Percentiles rank a stretch among this genome's conserved stretches.
Evolutionary conservation across 2,329 filamentous ascomycete genomes (phyloP).

Genomic region (Aspergillus sp.): DNA sequence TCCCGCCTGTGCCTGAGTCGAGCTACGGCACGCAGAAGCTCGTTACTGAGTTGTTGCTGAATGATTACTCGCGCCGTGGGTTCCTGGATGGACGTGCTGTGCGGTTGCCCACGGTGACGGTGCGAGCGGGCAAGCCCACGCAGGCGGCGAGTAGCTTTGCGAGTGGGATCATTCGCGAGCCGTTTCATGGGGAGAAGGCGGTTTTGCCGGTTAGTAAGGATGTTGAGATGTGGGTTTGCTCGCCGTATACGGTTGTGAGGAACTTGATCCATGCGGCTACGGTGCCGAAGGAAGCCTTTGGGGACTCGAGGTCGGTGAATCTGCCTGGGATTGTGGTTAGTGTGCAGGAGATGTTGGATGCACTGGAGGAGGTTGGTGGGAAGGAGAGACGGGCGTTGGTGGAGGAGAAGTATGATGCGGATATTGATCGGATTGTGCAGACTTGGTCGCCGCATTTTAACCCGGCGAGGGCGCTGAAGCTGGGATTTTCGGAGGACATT

Average conservation of each 20-base stretch:
- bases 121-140: slow-evolving; percentile 52
- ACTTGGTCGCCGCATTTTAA: slow-evolving; percentile 62
- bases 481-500: slow-evolving; percentile 48
- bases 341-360: slow-evolving; percentile 62
- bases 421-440: slow-evolving; percentile 57
- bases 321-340: slow-evolving; percentile 58
- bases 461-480: slow-evolving; percentile 50
- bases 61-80: slow-evolving; percentile 53
- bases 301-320: slow-evolving; percentile 54
- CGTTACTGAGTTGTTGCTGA: slow-evolving; percentile 51
- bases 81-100: slow-evolving; percentile 49
- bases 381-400: slow-evolving; percentile 54
- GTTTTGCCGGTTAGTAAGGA: slow-evolving; percentile 52
- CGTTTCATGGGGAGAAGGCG: slow-evolving; percentile 51
- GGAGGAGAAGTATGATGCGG: slow-evolving; percentile 55
- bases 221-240: slow-evolving; percentile 59
- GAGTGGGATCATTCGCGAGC: slow-evolving; percentile 55
- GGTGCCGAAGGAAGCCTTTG: slow-evolving; percentile 52
- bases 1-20: slow-evolving; percentile 49
- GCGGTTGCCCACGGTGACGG: slow-evolving; percentile 53
- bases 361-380: slow-evolving; percentile 56
- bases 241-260: slow-evolving; percentile 53
- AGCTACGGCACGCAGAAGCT: slow-evolving; percentile 55
- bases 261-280: slow-evolving; percentile 56
- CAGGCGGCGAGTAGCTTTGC: slow-evolving; percentile 54